Base-by-base conservation (phyloP, 306 rosid genomes). In the Prinsepia uniflora region DNA sequence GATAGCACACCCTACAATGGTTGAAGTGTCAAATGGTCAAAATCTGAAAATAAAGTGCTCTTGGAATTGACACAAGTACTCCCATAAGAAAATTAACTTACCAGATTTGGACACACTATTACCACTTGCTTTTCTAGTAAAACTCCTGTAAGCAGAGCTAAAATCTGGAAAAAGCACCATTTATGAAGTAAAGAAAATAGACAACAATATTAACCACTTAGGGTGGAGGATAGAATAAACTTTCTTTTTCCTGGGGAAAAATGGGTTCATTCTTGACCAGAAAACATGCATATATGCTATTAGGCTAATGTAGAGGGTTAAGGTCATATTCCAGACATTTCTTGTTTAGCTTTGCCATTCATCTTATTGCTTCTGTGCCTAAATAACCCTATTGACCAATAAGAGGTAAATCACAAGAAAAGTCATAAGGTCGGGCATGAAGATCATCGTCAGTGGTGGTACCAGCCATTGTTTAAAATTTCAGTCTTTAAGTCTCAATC, bases 81-180 rank as follows among this genome's bases (percentile, higher is more conserved):
- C 34, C 55, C 20, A 78, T 67, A 65, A 58, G n/a, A 67, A 17
- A 67, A 53, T n/a, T 30, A 40, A 76, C 89, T 80, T 78, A 87
- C 97, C 82, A 91, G 76, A 85, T 94, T 91, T 22, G 96, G 89
- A 76, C 92, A 91, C 63, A 79, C 80, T 36, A 91, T 45, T 48
- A 94, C 80, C 65, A 91, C 91, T 58, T 94, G 99, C 78, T 94
- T 94, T 78, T 94, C 97, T 82, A 94, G 80, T 55, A 94, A 74
- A 56, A 87, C 90, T 71, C 95, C 99, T 3, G 96, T 72, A 72
- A 91, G 30, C 80, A 89, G 48, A 59, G 96, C 74, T 84, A 94
- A 70, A 71, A 94, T 76, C 97, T 91, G 83, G 79, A 74, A 82
- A 75, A 79, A 90, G 64, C 63, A 80, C 64, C 43, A 30, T 24